Base-by-base conservation (phyloP, 2,329 filamentous ascomycete genomes). In the Aureobasidium sp. region DNA sequence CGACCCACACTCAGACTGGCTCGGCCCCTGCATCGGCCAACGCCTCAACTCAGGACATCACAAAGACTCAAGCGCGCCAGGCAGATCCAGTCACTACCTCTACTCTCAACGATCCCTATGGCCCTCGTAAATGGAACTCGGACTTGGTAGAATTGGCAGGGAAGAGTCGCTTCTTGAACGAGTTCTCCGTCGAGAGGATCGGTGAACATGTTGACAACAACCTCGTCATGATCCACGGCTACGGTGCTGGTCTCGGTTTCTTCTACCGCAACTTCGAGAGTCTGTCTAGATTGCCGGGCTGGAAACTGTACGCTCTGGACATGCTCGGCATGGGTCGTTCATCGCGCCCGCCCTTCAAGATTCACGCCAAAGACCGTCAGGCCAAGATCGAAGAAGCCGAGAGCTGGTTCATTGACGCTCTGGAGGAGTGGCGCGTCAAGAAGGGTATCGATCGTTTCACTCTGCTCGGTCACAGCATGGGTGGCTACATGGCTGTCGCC, bases 211-310 rank as follows among this genome's bases (percentile, higher is more conserved):
- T 85, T 0, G 87, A 95, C 51, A 87, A 97, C 70, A 94, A 90
- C 47, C 80, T 99, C 17, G 93, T 99, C 48, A 96, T 99, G 85
- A 79, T 99, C 5, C 94, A 99, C 72, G 94, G 94, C 64, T 99
- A 99, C 74, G 94, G 94, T 51, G 94, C 94, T 2, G 94, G 94
- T 0, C 82, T 99, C 0, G 94, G 93, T 25, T 97, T 99, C 77
- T 99, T 96, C 80, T 99, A 97, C 81, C 93, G 94, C 77, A 99
- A 99, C 73, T 96, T 96, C 64, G 94, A 99, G 74, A 86, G 87
- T 6, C 77, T 99, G 37, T 92, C 88, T 49, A 86, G 92, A 20
- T 78, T 86, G 1, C 80, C 82, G 31, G 91, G 92, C 31, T 95
- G 94, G 86, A 92, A 90, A 70, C 77, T 99, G 20, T 97, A 94